Conservation (phyloP, 2,329 filamentous ascomycete species). For the Phyllosticta paracitricarpa region DNA sequence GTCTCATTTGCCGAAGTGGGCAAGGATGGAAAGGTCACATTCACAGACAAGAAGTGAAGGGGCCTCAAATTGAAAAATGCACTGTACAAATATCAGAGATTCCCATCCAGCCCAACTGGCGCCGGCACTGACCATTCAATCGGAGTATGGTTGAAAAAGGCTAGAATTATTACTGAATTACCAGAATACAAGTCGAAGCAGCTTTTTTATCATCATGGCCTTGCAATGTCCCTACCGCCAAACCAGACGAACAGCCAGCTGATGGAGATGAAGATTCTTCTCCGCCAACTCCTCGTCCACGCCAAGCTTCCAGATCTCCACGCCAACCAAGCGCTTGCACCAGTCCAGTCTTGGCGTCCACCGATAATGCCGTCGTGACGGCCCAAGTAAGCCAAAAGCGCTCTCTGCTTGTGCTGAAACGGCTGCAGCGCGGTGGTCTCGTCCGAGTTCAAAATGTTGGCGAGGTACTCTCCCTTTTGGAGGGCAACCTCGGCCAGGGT, state of each 20-base stretch:
- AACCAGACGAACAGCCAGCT: slow-evolving; percentile 4
- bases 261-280: slow-evolving; percentile 20
- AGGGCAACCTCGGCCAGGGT: slow-evolving; percentile 29
- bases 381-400: slow-evolving; percentile 33
- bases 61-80: not conserved
- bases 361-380: slow-evolving; percentile 33
- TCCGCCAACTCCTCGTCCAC: slow-evolving; percentile 27
- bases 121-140: not conserved
- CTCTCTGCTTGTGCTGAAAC: slow-evolving; percentile 32
- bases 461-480: slow-evolving; percentile 30
- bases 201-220: not conserved
- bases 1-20: slow-evolving; percentile 8
- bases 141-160: not conserved
- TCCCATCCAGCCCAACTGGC: not conserved
- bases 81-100: not conserved
- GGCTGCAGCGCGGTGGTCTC: slow-evolving; percentile 35
- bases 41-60: slow-evolving; percentile 4
- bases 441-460: slow-evolving; percentile 25
- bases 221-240: slow-evolving; percentile 5
- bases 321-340: slow-evolving; percentile 33
- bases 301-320: slow-evolving; percentile 32
- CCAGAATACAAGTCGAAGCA: not conserved
- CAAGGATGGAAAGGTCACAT: slow-evolving; percentile 10
- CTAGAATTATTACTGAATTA: not conserved
- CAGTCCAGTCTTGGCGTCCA: slow-evolving; percentile 27